Evolutionary conservation across 2,329 filamentous ascomycete species (phyloP).

Genomic region (Cladosporium cucumerinum): DNA sequence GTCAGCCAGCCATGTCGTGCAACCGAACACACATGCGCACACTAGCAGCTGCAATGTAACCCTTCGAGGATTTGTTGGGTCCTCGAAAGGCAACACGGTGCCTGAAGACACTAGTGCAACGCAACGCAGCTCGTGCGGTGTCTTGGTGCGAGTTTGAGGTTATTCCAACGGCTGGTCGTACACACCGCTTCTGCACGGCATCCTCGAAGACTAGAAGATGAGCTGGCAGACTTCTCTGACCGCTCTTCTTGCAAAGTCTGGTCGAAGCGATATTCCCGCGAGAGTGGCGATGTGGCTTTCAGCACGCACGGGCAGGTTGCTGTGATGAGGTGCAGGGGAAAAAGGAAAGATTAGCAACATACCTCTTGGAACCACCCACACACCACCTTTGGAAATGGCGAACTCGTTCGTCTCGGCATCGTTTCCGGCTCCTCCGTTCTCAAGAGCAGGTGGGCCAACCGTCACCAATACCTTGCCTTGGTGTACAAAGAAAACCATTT

Average conservation of each 20-base stretch:
- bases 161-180: conserved; percentile 16
- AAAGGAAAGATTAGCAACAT: conserved; percentile 38
- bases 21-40: conserved; percentile 4
- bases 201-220: neutral
- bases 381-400: conserved; percentile 78
- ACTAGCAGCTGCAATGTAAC: conserved; percentile 13
- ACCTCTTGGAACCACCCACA: conserved; percentile 96
- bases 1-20: neutral
- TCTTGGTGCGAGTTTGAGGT: conserved; percentile 13
- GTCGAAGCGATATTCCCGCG: neutral
- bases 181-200: conserved; percentile 10
- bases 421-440: neutral
- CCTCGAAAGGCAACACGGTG: neutral
- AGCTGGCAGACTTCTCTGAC: conserved; percentile 2
- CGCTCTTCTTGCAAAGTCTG: neutral
- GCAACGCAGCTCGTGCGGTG: conserved; percentile 14
- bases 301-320: neutral
- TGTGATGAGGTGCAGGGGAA: neutral
- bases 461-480: conserved; percentile 77
- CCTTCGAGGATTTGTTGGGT: neutral
- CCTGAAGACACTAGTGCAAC: neutral
- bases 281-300: neutral
- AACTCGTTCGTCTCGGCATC: conserved; percentile 62
- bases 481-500: conserved; percentile 93
- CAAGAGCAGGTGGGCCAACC: conserved; percentile 45